phyloP scores from a whole-genome alignment of 1,284 basidiomycete genomes.

The Leccinum pachyderme region DNA sequence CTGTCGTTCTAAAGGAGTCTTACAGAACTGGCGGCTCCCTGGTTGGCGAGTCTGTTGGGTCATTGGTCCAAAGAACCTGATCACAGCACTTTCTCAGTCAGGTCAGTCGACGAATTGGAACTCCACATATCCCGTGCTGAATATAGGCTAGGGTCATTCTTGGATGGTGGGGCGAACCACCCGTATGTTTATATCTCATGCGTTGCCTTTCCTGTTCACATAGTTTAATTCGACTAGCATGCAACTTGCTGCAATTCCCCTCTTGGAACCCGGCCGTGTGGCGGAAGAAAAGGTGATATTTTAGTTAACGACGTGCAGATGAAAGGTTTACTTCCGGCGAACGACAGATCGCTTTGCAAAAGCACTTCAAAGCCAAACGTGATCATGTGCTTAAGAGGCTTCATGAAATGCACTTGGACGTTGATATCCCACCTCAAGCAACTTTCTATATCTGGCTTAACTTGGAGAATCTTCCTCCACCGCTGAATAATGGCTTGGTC shows the following conservation, averaged over 20 bases:
- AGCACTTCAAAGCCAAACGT: slow-evolving; percentile 87
- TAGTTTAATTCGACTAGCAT: slow-evolving; percentile 44
- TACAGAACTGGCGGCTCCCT: slow-evolving; percentile 83
- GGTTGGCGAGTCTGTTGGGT: slow-evolving; percentile 97
- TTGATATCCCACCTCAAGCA: slow-evolving; percentile 69
- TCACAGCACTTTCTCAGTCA: slow-evolving; percentile 84
- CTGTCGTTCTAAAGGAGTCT: not conserved
- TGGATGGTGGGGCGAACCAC: slow-evolving; percentile 88
- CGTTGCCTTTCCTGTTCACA: not conserved
- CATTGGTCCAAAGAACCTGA: slow-evolving; percentile 86
- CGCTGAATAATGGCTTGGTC: slow-evolving; percentile 85
- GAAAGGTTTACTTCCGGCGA: slow-evolving; percentile 3
- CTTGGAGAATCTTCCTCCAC: slow-evolving; percentile 72
- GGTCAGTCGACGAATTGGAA: slow-evolving; percentile 40
- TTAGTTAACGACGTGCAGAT: not conserved
- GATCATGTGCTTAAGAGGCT: slow-evolving; percentile 88
- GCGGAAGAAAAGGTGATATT: slow-evolving; percentile 61
- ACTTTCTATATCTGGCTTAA: slow-evolving; percentile 95
- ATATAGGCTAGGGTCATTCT: slow-evolving; percentile 60
- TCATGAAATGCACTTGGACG: slow-evolving; percentile 72
- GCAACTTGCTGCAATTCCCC: slow-evolving; percentile 81
- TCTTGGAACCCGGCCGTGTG: slow-evolving; percentile 73
- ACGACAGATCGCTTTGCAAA: slow-evolving; percentile 69
- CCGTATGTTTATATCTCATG: slow-evolving; percentile 50
- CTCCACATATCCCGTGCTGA: slow-evolving; percentile 7